These are phyloP conservation scores for Geotrichum australiense DNA, from an alignment of 1,139 yeast species.

Conservation along the genomic window DNA sequence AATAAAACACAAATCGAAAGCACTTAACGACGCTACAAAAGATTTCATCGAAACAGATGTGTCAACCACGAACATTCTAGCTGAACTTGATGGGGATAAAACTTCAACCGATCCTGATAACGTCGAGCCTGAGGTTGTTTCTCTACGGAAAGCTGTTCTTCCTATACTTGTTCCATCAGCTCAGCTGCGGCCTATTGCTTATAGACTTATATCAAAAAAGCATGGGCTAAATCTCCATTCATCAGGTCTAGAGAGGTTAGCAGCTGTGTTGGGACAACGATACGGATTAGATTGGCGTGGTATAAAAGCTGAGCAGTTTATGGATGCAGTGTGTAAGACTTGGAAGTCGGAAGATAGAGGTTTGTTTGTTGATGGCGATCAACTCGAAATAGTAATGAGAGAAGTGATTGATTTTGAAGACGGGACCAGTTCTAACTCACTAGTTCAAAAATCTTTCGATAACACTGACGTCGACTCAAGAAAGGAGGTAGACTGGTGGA, in stretches of 20 bases:
- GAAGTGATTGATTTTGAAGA: conserved; percentile 37
- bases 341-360: conserved; percentile 94
- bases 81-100: neutral
- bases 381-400: conserved; percentile 54
- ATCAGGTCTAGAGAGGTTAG: conserved; percentile 66
- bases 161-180: conserved; percentile 76
- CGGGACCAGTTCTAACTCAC: conserved; percentile 2
- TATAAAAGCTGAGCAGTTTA: conserved; percentile 52
- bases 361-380: conserved; percentile 69
- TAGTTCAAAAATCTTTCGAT: neutral
- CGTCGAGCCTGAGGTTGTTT: neutral
- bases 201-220: conserved; percentile 80
- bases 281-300: conserved; percentile 89
- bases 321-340: conserved; percentile 70
- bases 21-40: neutral
- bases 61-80: neutral
- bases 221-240: conserved; percentile 88
- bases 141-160: conserved; percentile 35
- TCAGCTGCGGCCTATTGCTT: conserved; percentile 83
- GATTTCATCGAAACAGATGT: too few species aligned
- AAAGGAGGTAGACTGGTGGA: conserved; percentile 50
- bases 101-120: conserved; percentile 2
- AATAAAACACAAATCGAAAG: conserved; percentile 4
- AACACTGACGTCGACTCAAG: neutral
- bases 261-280: conserved; percentile 62